phyloP scores from a whole-genome alignment of 306 rosid species.

The Trifolium subterraneum region DNA sequence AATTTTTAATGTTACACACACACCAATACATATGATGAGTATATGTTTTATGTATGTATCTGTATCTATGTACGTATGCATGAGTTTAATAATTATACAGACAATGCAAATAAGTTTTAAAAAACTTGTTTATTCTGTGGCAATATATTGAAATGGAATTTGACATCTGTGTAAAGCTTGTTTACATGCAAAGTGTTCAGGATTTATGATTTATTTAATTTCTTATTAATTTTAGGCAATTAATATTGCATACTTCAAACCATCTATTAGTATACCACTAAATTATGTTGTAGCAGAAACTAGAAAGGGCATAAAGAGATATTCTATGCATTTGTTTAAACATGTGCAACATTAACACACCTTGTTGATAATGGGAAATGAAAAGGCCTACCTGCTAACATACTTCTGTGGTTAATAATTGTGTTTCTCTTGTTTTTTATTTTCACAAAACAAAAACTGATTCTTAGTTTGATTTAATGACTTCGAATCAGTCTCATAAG shows the following conservation, averaged over 20 bases:
- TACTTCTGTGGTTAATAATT: constrained; percentile 16
- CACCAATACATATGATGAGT: not conserved
- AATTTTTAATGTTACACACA: constrained; percentile 24
- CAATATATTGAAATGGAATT: not conserved
- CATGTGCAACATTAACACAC: not conserved
- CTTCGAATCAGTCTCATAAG: constrained; percentile 6
- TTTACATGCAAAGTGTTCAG: constrained; percentile 9
- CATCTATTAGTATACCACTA: constrained; percentile 15
- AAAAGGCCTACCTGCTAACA: constrained; percentile 9
- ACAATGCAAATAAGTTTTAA: not conserved
- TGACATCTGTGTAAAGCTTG: not conserved
- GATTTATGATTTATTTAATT: constrained; percentile 20
- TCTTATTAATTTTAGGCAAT: constrained; percentile 1
- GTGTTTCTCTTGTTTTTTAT: constrained; percentile 2
- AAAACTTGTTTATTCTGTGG: not conserved
- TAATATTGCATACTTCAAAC: constrained; percentile 4
- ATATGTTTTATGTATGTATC: constrained; percentile 6
- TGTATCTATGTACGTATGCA: not conserved
- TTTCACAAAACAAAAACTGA: not conserved
- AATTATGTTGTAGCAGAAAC: constrained; percentile 9
- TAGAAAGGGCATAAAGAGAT: constrained; percentile 4
- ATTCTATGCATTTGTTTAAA: constrained; percentile 21
- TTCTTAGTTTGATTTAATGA: constrained; percentile 20
- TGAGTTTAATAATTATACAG: not conserved
- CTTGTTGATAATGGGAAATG: not conserved